phyloP scores from a whole-genome alignment of 176 grass and related monocot species.

The Calamus simplicifolius region DNA sequence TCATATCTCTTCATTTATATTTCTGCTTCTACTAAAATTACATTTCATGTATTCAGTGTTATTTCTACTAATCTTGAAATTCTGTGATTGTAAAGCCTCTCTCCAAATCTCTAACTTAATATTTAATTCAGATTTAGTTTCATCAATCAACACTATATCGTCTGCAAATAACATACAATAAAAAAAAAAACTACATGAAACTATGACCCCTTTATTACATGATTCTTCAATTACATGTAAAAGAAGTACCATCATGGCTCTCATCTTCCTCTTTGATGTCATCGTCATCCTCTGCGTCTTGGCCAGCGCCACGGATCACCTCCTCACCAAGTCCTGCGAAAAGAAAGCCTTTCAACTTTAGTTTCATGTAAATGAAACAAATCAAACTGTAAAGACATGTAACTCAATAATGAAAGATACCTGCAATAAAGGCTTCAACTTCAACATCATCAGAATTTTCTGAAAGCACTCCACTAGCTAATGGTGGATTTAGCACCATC shows the following conservation, averaged over 20 bases:
- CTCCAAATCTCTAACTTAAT: no score
- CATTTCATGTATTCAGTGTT: no score
- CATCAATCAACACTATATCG: no score
- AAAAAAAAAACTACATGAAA: neutral
- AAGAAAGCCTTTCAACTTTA: slow-evolving; percentile 4
- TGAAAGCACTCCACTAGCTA: slow-evolving; percentile 13
- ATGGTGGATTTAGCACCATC: slow-evolving; percentile 57
- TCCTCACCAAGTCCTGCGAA: slow-evolving; percentile 67
- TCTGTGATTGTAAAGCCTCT: no score
- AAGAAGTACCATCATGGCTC: neutral
- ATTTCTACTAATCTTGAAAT: no score
- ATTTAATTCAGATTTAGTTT: no score
- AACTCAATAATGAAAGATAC: slow-evolving; percentile 26
- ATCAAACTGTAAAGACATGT: no score
- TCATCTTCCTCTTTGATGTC: slow-evolving; percentile 27
- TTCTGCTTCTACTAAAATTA: no score
- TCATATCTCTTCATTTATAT: no score
- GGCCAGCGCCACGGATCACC: slow-evolving; percentile 64
- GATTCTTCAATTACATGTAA: slow-evolving; percentile 10
- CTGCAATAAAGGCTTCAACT: slow-evolving; percentile 65
- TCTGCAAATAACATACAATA: no score
- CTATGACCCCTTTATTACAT: neutral
- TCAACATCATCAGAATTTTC: slow-evolving; percentile 48
- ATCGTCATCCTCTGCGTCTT: slow-evolving; percentile 31
- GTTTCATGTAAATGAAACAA: neutral